Evolutionary conservation across 345 rosid genomes (phyloP).

Genomic region (Passiflora organensis): DNA sequence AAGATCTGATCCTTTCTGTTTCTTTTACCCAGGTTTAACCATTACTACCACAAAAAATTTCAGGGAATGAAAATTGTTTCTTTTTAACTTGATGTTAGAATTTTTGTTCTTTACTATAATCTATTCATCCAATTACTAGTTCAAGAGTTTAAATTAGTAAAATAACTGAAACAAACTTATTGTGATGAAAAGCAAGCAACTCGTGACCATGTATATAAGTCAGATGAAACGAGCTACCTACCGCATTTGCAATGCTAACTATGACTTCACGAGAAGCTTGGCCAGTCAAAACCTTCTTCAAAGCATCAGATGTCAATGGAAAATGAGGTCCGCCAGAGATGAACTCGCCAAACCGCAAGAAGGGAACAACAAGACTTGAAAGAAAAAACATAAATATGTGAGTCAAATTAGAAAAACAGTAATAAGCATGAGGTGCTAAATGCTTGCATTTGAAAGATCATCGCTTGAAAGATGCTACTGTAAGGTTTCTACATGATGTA

Average conservation of each 20-base stretch:
- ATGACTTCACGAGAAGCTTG: slow-evolving; percentile 70
- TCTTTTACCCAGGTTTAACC: no score
- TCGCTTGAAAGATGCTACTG: background rate
- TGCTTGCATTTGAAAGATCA: background rate
- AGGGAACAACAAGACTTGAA: slow-evolving; percentile 78
- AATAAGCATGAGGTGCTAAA: background rate
- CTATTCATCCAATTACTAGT: no score
- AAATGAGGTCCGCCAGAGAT: slow-evolving; percentile 81
- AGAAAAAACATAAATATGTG: slow-evolving; percentile 21
- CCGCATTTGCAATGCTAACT: slow-evolving; percentile 76
- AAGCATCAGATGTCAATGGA: slow-evolving; percentile 78
- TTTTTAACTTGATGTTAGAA: no score
- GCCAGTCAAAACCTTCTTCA: slow-evolving; percentile 83
- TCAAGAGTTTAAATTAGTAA: no score
- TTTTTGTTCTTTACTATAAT: no score
- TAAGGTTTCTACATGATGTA: no score
- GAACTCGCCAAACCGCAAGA: slow-evolving; percentile 83
- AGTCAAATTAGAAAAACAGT: slow-evolving; percentile 3
- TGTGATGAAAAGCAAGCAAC: no score
- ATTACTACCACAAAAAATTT: no score
- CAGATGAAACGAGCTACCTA: slow-evolving; percentile 21
- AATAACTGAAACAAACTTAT: no score
- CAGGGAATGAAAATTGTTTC: no score
- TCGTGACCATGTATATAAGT: no score
- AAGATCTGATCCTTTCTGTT: no score